Evolutionary conservation across 768 basidiomycete genomes (phyloP).

Genomic region (Boletus pseudopeckii): DNA sequence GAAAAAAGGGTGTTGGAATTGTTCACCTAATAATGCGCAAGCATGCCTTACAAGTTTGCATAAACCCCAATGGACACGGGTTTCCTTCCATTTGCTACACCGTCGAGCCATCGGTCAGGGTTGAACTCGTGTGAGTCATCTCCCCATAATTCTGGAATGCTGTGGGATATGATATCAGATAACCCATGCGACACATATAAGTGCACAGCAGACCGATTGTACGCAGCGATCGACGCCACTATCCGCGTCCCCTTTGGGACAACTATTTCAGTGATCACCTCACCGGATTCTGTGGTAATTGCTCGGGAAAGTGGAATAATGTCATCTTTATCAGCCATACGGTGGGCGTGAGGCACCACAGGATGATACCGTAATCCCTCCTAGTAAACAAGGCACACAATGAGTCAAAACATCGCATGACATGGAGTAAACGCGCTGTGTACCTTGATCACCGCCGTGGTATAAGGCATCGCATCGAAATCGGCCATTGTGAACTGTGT

Average conservation of each 20-base stretch:
- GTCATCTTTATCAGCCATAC: constrained; percentile 51
- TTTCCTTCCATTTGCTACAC: constrained; percentile 16
- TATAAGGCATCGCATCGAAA: constrained; percentile 49
- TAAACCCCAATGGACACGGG: constrained; percentile 25
- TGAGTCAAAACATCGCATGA: not conserved
- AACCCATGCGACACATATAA: not conserved
- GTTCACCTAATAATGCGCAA: not conserved
- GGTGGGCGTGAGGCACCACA: constrained; percentile 50
- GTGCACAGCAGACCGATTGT: constrained; percentile 43
- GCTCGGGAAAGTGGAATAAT: constrained; percentile 57
- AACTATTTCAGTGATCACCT: constrained; percentile 40
- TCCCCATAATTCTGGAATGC: constrained; percentile 31
- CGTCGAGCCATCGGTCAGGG: constrained; percentile 28
- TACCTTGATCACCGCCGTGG: constrained; percentile 36
- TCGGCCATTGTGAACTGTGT: constrained; percentile 34
- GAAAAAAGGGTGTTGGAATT: not conserved
- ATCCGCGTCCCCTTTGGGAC: constrained; percentile 51
- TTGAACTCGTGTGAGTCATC: constrained; percentile 32
- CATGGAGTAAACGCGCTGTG: constrained; percentile 12
- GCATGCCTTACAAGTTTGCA: constrained; percentile 23
- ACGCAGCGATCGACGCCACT: constrained; percentile 50
- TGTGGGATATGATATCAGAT: constrained; percentile 4
- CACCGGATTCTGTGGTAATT: constrained; percentile 44
- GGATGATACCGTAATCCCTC: constrained; percentile 49
- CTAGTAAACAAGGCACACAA: constrained; percentile 22